Conservation (phyloP, 495 filamentous ascomycete species). For the Lindgomyces ingoldianus region DNA sequence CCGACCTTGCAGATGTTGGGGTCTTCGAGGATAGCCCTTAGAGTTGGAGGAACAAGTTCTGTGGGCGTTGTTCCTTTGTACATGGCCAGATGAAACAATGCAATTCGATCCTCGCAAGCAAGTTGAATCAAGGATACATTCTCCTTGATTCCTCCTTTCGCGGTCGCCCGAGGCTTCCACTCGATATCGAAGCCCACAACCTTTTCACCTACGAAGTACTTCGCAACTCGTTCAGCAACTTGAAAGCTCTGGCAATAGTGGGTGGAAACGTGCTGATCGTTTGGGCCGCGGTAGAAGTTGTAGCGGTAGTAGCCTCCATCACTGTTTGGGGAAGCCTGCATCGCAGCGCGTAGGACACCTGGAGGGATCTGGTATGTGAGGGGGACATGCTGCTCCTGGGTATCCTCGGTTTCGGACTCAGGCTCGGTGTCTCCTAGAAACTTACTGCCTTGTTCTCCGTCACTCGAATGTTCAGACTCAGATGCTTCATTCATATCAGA, state of each 20-base stretch:
- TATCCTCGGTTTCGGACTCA: slow-evolving; percentile 8
- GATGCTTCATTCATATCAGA: background rate
- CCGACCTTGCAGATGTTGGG: slow-evolving; percentile 81
- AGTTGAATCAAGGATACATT: slow-evolving; percentile 46
- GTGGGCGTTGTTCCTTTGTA: slow-evolving; percentile 37
- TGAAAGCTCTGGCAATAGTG: slow-evolving; percentile 43
- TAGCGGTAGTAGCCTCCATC: slow-evolving; percentile 39
- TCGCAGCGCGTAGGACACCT: slow-evolving; percentile 30
- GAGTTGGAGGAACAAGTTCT: slow-evolving; percentile 40
- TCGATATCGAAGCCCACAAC: slow-evolving; percentile 49
- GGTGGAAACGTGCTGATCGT: slow-evolving; percentile 31
- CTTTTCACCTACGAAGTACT: slow-evolving; percentile 41
- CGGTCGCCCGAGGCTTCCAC: slow-evolving; percentile 37
- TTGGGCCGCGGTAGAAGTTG: slow-evolving; percentile 39
- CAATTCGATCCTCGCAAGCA: slow-evolving; percentile 44
- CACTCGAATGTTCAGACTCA: background rate
- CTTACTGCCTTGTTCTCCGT: background rate
- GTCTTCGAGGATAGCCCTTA: slow-evolving; percentile 66
- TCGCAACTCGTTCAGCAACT: slow-evolving; percentile 36
- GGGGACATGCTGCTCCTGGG: slow-evolving; percentile 22
- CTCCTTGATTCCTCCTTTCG: slow-evolving; percentile 33
- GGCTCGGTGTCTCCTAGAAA: background rate
- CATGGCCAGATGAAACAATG: slow-evolving; percentile 43
- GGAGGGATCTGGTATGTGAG: slow-evolving; percentile 35
- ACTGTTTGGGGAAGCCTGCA: slow-evolving; percentile 34